Base-by-base conservation (phyloP, 1,284 basidiomycete species). In the Marasmius fiardii region DNA sequence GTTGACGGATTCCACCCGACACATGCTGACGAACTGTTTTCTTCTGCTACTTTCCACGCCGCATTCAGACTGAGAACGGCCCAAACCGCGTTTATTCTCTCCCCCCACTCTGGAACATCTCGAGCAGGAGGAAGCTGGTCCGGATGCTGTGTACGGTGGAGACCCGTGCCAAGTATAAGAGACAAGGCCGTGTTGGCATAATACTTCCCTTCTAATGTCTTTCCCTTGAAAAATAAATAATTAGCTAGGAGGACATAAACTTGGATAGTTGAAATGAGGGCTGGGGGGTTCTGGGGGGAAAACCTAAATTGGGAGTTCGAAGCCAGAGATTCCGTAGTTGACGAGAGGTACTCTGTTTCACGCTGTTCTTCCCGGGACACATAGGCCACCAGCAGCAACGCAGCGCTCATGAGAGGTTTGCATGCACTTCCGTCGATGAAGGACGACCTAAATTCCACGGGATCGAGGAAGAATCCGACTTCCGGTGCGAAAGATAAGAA, bases 161-260 rank as follows among this genome's bases (percentile, higher is more conserved):
- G 10, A 8, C 58, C 58, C 39, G 41, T 48, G 21, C 55, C 51
- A 21, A 61, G 24, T 4, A 41, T 47, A 20, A 59, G 44, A 2
- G 60, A 59, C 23, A 59, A 43, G 7, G 55, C 58, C 8, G 51
- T 39, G 4, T 47, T 44, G n/a, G 55, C 23, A 43, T 61, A 58
- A 33, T 54, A 57, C 48, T 53, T 54, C 11, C 55, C 60, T 47
- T 59, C 58, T 11, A 59, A 24, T 6, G 55, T 50, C 16, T 51
- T 50, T 5, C 47, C 55, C 12, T 23, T 23, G 6, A 41, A 31
- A 37, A 70, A 70, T 51, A 71, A 68, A 57, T 74, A 76, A 44
- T 64, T 61, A 2, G 70, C 65, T 21, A 77, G 64, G 14, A 77
- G 65, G 28, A 72, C 61, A 34, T 74, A 68, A 11, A 74, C 70